phyloP scores from a whole-genome alignment of 2,329 filamentous ascomycete genomes.

The Tolypocladium amazonense region DNA sequence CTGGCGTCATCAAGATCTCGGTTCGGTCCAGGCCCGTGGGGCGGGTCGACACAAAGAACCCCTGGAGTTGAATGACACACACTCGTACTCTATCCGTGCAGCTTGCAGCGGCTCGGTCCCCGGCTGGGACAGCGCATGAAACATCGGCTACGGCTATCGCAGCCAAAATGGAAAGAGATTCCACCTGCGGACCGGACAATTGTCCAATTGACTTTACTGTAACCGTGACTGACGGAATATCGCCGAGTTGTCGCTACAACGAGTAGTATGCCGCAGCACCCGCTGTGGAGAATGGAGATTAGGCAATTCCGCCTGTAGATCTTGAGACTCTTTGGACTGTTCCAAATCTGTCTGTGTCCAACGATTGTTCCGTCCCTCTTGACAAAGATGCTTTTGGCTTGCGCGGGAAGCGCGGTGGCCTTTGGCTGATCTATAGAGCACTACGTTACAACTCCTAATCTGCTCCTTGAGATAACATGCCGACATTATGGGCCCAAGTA shows the following conservation, averaged over 20 bases:
- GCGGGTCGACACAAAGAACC: neutral
- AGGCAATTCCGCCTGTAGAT: neutral
- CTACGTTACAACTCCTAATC: neutral
- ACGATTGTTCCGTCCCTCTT: neutral
- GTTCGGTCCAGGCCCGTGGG: neutral
- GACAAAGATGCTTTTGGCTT: neutral
- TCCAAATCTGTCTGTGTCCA: neutral
- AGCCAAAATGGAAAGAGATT: neutral
- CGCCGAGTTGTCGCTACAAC: neutral
- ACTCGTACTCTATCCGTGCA: neutral
- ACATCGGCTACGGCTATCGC: neutral
- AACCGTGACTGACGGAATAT: neutral
- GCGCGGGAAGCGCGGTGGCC: neutral
- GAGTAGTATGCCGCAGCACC: neutral
- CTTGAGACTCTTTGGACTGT: neutral
- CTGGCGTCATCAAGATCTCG: neutral
- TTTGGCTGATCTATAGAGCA: neutral
- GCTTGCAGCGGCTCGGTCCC: neutral
- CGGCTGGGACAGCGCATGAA: neutral
- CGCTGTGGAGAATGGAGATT: neutral
- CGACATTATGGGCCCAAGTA: neutral
- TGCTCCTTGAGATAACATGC: neutral
- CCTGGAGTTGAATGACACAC: neutral
- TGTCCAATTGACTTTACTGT: neutral
- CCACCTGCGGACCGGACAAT: neutral